These are phyloP conservation scores for Isabelozyma gotoi DNA, from an alignment of 805 yeast species.

Conservation along the genomic window DNA sequence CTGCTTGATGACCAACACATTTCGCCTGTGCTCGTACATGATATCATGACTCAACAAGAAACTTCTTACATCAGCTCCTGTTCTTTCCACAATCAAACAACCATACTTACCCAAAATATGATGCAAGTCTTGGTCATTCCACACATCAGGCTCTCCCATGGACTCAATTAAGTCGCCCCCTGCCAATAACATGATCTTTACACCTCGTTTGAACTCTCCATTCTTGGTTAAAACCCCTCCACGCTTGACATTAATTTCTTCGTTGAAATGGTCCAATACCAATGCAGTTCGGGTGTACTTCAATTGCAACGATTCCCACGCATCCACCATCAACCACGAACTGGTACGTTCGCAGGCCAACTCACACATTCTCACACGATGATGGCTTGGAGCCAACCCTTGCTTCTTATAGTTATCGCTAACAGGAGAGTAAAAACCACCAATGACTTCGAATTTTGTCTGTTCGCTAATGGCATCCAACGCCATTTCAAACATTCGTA, in stretches of 20 bases:
- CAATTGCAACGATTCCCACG: slow-evolving; percentile 96
- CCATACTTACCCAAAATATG: slow-evolving; percentile 96
- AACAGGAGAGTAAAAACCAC: slow-evolving; percentile 95
- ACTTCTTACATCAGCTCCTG: slow-evolving; percentile 93
- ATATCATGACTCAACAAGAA: slow-evolving; percentile 92
- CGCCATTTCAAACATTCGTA: slow-evolving; percentile 99
- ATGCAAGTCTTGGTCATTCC: slow-evolving; percentile 95
- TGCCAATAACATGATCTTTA: slow-evolving; percentile 91
- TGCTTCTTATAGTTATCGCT: slow-evolving; percentile 89
- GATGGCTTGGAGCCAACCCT: slow-evolving; percentile 85
- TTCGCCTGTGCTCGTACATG: slow-evolving; percentile 94
- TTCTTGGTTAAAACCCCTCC: slow-evolving; percentile 71
- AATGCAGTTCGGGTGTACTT: slow-evolving; percentile 91
- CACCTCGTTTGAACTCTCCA: slow-evolving; percentile 66
- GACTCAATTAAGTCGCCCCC: slow-evolving; percentile 98
- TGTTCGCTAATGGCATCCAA: slow-evolving; percentile 88
- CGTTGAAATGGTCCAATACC: slow-evolving; percentile 94
- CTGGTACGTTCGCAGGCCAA: slow-evolving; percentile 96
- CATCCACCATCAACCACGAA: slow-evolving; percentile 98
- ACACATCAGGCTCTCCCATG: slow-evolving; percentile 99
- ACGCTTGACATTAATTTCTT: slow-evolving; percentile 86
- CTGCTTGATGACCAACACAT: slow-evolving; percentile 92
- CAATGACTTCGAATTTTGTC: slow-evolving; percentile 91
- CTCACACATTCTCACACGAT: slow-evolving; percentile 97
- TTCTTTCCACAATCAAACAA: slow-evolving; percentile 92